phyloP scores from a whole-genome alignment of 2,329 filamentous ascomycete genomes.

The Fusarium scirpi region DNA sequence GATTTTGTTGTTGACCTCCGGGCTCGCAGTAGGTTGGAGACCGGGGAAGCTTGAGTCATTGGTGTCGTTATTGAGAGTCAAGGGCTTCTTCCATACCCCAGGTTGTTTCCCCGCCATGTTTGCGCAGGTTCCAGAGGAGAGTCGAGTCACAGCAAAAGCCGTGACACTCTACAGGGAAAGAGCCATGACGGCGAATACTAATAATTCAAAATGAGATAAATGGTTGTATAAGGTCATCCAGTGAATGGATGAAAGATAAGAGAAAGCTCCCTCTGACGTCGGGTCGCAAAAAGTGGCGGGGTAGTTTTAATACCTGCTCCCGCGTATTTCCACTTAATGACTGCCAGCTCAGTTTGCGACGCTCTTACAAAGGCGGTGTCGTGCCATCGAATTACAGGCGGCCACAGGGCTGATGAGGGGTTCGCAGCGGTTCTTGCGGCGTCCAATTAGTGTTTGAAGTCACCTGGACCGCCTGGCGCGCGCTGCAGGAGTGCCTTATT shows the following conservation, averaged over 20 bases:
- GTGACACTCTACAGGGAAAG: conserved; percentile 62
- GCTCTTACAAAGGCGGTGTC: conserved; percentile 44
- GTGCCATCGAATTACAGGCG: conserved; percentile 41
- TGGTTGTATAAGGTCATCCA: conserved; percentile 34
- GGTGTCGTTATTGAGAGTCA: conserved; percentile 55
- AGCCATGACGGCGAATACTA: conserved; percentile 55
- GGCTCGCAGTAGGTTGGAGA: conserved; percentile 57
- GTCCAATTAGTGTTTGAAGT: conserved; percentile 31
- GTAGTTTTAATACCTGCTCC: conserved; percentile 36
- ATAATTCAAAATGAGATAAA: conserved; percentile 17
- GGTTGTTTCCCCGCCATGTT: conserved; percentile 66
- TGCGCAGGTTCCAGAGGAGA: conserved; percentile 52
- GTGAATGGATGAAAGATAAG: conserved; percentile 35
- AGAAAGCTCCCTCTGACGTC: conserved; percentile 42
- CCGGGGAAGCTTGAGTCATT: conserved; percentile 66
- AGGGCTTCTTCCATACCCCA: conserved; percentile 62
- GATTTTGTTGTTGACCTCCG: conserved; percentile 59
- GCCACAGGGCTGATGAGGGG: conserved; percentile 44
- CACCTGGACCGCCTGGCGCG: conserved; percentile 10
- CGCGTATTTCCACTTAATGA: neutral
- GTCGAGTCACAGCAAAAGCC: conserved; percentile 66
- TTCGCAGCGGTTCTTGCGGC: conserved; percentile 33
- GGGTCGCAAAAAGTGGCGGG: conserved; percentile 41
- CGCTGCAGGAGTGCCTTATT: conserved; percentile 49
- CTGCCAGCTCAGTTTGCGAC: conserved; percentile 20